A percentile compares a stretch with the other conserved stretches of the same genome.
Evolutionary conservation across 371 early-diverging fungal genomes (phyloP).

Genomic region (Mortierella sp.): DNA sequence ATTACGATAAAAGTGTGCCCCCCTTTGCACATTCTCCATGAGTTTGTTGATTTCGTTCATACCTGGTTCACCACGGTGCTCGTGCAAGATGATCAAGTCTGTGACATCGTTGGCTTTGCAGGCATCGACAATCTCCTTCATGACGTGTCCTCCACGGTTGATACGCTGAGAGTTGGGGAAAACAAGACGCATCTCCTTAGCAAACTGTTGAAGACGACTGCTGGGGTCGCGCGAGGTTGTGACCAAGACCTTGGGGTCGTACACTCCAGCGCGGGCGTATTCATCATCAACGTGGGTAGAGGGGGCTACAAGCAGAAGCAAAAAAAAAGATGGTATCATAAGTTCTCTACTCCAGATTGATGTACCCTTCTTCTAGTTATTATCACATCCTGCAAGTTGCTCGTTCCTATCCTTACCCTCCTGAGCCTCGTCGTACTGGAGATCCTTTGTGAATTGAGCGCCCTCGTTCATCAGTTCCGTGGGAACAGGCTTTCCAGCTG

Average conservation of each 20-base stretch:
- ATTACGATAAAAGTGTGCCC: background rate
- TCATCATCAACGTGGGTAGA: conserved; percentile 96
- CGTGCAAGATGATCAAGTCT: conserved; percentile 97
- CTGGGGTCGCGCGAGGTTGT: conserved; percentile 99
- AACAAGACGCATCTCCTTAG: conserved; percentile 98
- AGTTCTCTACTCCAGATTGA: background rate
- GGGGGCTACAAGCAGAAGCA: conserved; percentile 63
- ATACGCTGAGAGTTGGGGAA: conserved; percentile 98
- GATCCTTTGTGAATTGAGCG: conserved; percentile 79
- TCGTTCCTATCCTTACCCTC: conserved; percentile 63
- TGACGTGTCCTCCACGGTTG: conserved; percentile 97
- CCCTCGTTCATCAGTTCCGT: conserved; percentile 87
- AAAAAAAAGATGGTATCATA: background rate
- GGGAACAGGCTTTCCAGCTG: conserved; percentile 91
- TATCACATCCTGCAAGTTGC: background rate
- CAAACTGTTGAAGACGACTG: conserved; percentile 94
- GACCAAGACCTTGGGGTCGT: conserved; percentile 96
- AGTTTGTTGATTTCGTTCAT: background rate
- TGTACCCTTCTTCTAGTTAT: background rate
- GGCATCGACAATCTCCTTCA: conserved; percentile 96
- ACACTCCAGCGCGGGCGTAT: conserved; percentile 94
- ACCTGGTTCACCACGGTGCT: conserved; percentile 98
- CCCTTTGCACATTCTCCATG: too few species aligned
- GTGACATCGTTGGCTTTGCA: conserved; percentile 97
- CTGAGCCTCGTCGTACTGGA: conserved; percentile 93